Conservation (phyloP, 2,329 filamentous ascomycete genomes). For the Alternaria sp. region DNA sequence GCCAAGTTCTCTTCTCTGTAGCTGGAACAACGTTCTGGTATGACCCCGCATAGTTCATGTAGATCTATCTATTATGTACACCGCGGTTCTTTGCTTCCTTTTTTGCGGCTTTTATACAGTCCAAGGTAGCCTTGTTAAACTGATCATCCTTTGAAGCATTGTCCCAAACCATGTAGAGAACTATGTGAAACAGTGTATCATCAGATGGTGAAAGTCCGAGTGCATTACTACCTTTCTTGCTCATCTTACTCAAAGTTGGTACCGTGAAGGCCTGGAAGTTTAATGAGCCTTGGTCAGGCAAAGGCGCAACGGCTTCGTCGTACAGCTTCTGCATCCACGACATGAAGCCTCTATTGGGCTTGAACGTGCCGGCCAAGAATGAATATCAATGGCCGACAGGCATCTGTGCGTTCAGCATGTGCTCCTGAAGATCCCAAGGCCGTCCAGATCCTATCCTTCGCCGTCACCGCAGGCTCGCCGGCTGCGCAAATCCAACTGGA, state of each 20-base stretch:
- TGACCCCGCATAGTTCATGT: slow-evolving; percentile 59
- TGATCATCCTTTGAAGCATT: slow-evolving; percentile 27
- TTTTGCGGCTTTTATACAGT: slow-evolving; percentile 24
- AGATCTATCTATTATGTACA: slow-evolving; percentile 46
- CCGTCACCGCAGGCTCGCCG: slow-evolving; percentile 20
- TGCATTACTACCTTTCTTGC: slow-evolving; percentile 34
- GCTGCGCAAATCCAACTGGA: slow-evolving; percentile 33
- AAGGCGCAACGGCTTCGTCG: slow-evolving; percentile 23
- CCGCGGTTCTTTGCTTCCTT: slow-evolving; percentile 24
- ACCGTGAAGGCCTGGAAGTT: slow-evolving; percentile 27
- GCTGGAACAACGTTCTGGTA: slow-evolving; percentile 55
- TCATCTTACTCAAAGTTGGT: slow-evolving; percentile 23
- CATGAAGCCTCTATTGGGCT: slow-evolving; percentile 29
- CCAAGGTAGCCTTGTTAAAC: slow-evolving; percentile 20
- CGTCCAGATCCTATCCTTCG: slow-evolving; percentile 39
- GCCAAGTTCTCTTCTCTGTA: slow-evolving; percentile 53
- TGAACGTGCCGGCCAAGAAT: slow-evolving; percentile 39
- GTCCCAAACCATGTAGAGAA: slow-evolving; percentile 32
- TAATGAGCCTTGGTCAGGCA: slow-evolving; percentile 21
- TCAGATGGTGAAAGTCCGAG: slow-evolving; percentile 30
- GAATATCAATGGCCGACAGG: slow-evolving; percentile 18
- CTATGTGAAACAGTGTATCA: slow-evolving; percentile 26
- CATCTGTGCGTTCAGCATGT: not conserved
- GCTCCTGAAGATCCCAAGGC: slow-evolving; percentile 32
- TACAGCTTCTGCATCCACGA: slow-evolving; percentile 30